phyloP scores from a whole-genome alignment of 2,329 filamentous ascomycete genomes.

The Stachybotrys chlorohalonatus region DNA sequence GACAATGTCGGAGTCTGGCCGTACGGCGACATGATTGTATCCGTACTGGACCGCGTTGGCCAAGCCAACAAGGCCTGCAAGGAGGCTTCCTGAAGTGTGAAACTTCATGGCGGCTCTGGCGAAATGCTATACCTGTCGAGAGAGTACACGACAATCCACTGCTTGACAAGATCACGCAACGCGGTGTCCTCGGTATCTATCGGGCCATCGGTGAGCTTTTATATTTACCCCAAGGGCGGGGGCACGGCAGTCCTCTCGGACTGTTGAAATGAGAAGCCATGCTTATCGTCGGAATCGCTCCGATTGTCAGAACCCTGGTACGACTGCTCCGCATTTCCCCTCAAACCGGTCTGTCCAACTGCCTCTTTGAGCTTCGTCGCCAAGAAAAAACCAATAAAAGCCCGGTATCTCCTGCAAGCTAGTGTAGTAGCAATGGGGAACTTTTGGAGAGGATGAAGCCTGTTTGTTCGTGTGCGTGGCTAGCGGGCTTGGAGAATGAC shows the following conservation, averaged over 20 bases:
- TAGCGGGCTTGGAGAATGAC: background rate
- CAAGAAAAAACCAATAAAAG: background rate
- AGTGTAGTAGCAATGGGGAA: background rate
- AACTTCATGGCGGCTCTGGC: constrained; percentile 1
- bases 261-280: background rate
- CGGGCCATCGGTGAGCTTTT: background rate
- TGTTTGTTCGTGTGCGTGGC: background rate
- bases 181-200: background rate
- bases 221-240: background rate
- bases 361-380: constrained; percentile 1
- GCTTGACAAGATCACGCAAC: background rate
- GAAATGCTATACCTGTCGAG: background rate
- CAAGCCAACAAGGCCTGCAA: constrained; percentile 3
- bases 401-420: background rate
- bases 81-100: background rate
- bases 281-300: background rate
- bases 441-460: background rate
- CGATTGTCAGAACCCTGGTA: background rate
- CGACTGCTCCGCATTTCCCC: background rate
- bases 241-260: background rate
- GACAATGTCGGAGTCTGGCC: constrained; percentile 4
- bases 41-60: constrained; percentile 6
- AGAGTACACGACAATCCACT: background rate
- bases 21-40: constrained; percentile 6
- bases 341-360: background rate